phyloP scores from a whole-genome alignment of 2,329 filamentous ascomycete genomes.

The Ambrosiella beaveri region DNA sequence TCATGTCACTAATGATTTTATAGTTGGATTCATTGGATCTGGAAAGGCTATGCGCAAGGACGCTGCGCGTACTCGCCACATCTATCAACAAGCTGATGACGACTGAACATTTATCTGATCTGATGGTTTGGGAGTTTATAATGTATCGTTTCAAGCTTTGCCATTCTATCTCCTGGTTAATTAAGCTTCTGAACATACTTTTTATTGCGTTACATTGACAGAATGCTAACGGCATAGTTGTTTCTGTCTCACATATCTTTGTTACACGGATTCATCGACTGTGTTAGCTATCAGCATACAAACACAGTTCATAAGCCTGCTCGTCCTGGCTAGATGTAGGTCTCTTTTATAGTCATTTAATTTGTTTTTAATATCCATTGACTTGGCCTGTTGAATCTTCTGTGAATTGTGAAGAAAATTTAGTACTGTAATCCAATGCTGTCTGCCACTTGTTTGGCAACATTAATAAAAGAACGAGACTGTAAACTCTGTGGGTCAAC shows the following conservation, averaged over 20 bases:
- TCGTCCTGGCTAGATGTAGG: no score
- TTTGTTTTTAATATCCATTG: no score
- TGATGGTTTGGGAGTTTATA: background rate
- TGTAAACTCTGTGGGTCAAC: constrained; percentile 62
- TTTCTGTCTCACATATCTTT: constrained; percentile 2
- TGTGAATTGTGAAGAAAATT: background rate
- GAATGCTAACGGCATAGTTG: background rate
- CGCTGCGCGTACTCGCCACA: constrained; percentile 60
- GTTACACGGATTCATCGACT: no score
- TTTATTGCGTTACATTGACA: background rate
- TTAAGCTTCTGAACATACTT: background rate
- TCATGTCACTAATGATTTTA: background rate
- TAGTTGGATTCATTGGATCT: constrained; percentile 91
- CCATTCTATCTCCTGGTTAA: background rate
- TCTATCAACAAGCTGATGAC: constrained; percentile 64
- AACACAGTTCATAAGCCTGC: no score
- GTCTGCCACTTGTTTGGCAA: constrained; percentile 40
- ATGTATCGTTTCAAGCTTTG: background rate
- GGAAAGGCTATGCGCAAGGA: constrained; percentile 95
- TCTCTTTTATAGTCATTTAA: no score
- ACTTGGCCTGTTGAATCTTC: no score
- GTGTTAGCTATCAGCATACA: no score
- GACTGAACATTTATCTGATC: constrained; percentile 31
- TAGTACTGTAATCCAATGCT: constrained; percentile 24
- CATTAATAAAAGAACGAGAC: constrained; percentile 51